phyloP scores from a whole-genome alignment of 1,284 basidiomycete species.

The Kwoniella shivajii region DNA sequence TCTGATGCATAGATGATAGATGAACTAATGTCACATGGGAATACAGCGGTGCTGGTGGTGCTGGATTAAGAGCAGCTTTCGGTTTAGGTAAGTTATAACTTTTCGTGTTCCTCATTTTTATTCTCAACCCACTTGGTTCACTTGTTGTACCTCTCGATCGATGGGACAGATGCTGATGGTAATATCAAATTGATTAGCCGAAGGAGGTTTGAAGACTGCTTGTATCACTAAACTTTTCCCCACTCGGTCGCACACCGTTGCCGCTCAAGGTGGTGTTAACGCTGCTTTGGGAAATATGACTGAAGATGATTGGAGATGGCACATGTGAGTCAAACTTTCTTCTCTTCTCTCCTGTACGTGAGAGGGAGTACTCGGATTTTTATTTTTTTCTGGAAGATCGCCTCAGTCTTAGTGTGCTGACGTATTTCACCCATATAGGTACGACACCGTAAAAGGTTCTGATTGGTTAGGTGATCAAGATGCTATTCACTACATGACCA shows the following conservation, averaged over 20 bases:
- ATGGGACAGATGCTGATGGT: neutral
- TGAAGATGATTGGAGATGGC: constrained; percentile 99
- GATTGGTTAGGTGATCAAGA: constrained; percentile 99
- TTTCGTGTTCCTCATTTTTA: neutral
- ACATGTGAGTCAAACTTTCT: constrained; percentile 67
- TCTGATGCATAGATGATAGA: too few relatives aligned
- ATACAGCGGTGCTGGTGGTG: constrained; percentile 97
- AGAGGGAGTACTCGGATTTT: too few relatives aligned
- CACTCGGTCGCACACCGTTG: constrained; percentile 98
- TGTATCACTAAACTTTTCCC: constrained; percentile 99
- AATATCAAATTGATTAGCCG: constrained; percentile 60
- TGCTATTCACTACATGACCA: constrained; percentile 99
- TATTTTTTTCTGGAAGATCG: too few relatives aligned
- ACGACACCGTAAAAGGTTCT: constrained; percentile 97
- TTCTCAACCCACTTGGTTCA: neutral
- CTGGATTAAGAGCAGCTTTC: constrained; percentile 96
- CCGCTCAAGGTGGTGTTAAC: constrained; percentile 99
- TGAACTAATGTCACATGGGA: too few relatives aligned
- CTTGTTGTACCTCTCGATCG: neutral
- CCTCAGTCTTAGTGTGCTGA: neutral
- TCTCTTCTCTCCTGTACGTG: too few relatives aligned
- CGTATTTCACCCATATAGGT: constrained; percentile 26
- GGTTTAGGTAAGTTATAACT: constrained; percentile 63
- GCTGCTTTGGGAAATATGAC: constrained; percentile 99
- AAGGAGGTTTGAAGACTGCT: constrained; percentile 96